phyloP scores from a whole-genome alignment of 345 rosid genomes.

The Populus nigra region DNA sequence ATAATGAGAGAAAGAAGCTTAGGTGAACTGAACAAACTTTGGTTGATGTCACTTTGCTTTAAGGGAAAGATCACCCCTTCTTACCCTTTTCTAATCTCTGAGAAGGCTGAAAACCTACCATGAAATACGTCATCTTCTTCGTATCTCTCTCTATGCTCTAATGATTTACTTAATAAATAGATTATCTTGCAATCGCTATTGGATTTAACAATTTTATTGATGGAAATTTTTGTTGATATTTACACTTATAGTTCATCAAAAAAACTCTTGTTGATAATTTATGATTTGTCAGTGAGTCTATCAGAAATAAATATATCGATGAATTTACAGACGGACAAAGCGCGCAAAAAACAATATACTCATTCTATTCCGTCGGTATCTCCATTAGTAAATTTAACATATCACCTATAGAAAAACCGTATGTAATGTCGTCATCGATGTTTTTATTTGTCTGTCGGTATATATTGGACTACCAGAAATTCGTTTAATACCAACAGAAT shows the following conservation, averaged over 20 bases:
- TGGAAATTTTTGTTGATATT: no score
- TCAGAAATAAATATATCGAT: no score
- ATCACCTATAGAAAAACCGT: rapidly evolving
- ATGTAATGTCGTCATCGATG: no score
- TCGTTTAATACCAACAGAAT: no score
- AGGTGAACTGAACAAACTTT: conserved; percentile 10
- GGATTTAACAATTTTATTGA: no score
- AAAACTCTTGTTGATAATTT: no score
- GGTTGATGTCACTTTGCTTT: conserved; percentile 11
- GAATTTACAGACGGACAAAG: rapidly evolving
- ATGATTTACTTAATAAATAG: not conserved
- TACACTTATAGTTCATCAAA: rapidly evolving
- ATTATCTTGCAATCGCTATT: not conserved
- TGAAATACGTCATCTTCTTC: not conserved
- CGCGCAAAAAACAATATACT: no score
- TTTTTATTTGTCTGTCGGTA: no score
- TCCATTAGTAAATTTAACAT: no score
- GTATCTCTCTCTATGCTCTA: not conserved
- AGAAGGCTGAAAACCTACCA: conserved; percentile 3
- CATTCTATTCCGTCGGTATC: no score
- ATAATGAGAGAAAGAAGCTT: not conserved
- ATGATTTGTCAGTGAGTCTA: no score
- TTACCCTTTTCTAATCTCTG: not conserved
- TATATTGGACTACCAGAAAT: no score
- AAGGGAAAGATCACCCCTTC: not conserved